A percentile compares a stretch with the other conserved stretches of the same genome.
Evolutionary conservation across 768 basidiomycete species (phyloP).

Genomic region (Nidularia pulvinata): DNA sequence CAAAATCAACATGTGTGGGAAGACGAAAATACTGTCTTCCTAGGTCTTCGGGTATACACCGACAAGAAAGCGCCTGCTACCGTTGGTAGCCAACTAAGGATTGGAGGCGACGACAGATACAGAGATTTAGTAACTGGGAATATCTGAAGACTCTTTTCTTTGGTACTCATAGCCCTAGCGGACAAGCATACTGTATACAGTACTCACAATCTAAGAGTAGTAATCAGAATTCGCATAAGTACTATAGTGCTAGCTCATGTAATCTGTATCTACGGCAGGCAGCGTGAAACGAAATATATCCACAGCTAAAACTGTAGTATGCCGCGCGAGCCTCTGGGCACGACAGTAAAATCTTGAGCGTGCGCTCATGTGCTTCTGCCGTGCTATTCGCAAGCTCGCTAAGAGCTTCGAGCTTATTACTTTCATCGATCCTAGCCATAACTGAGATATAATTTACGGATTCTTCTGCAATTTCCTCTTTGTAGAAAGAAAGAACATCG

Average conservation of each 20-base stretch:
- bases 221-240: not conserved
- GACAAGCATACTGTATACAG: not conserved
- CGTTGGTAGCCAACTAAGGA: conserved; percentile 10
- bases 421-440: not conserved
- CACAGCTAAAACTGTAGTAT: not conserved
- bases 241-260: not conserved
- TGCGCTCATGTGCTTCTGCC: not conserved
- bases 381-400: not conserved
- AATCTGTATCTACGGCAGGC: not conserved
- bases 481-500: conserved; percentile 1
- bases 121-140: not conserved
- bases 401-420: not conserved
- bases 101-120: not conserved
- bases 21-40: conserved; percentile 8
- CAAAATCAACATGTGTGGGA: not conserved
- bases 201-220: not conserved
- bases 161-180: not conserved
- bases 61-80: conserved; percentile 6
- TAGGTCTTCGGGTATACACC: conserved; percentile 13
- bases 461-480: conserved; percentile 1
- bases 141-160: not conserved
- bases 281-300: not conserved
- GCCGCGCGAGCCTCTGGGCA: not conserved
- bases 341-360: not conserved
- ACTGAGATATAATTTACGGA: not conserved